Conservation (phyloP, 176 grass and related monocot species). For the Themeda triandra region DNA sequence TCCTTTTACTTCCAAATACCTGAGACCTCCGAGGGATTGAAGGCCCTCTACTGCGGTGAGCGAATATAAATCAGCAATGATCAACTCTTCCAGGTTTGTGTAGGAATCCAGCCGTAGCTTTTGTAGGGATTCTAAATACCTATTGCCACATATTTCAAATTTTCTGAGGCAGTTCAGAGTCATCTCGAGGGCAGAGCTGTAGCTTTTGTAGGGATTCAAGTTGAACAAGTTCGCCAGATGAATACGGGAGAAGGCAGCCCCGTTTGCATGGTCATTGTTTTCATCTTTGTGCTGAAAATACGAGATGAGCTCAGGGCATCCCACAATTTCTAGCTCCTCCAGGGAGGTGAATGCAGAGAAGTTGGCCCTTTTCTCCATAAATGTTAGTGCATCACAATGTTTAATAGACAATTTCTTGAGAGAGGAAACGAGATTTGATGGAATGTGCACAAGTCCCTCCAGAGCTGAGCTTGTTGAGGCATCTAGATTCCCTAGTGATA, state of each 20-base stretch:
- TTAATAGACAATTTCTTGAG: neutral
- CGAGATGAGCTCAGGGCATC: rapidly evolving
- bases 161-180: neutral
- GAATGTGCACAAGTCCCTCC: neutral
- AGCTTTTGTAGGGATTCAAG: neutral
- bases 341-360: neutral
- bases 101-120: neutral
- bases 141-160: rapidly evolving
- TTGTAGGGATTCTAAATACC: neutral
- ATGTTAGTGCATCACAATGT: neutral
- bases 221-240: neutral
- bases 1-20: rapidly evolving
- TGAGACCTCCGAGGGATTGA: neutral
- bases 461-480: neutral
- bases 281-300: neutral
- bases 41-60: neutral
- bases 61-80: rapidly evolving
- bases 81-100: neutral
- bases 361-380: neutral
- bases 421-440: neutral
- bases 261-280: neutral
- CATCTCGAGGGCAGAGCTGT: neutral
- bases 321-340: rapidly evolving
- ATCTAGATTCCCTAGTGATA: neutral
- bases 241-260: neutral